Conservation (phyloP, 257 asterid genomes). For the Solanum chaucha region DNA sequence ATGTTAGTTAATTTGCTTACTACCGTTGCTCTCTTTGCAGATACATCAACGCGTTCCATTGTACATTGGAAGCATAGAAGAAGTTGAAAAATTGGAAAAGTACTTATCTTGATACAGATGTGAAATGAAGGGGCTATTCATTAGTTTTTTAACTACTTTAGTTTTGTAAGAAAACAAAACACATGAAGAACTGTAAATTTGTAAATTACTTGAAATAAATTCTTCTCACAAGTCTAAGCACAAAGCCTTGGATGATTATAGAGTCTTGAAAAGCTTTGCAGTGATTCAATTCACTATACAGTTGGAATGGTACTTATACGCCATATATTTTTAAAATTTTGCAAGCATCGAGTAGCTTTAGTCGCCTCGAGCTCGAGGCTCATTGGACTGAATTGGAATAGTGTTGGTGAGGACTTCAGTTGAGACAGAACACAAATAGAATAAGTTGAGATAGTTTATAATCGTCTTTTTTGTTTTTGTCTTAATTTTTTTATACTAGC, state of each 20-base stretch:
- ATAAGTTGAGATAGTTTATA: background rate
- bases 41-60: constrained; percentile 79
- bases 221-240: background rate
- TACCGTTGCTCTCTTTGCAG: constrained; percentile 19
- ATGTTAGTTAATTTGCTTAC: background rate
- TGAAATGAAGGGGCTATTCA: background rate
- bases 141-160: background rate
- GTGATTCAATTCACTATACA: background rate
- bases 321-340: background rate
- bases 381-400: background rate
- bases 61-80: constrained; percentile 80
- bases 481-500: background rate
- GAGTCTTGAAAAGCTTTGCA: background rate
- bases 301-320: background rate
- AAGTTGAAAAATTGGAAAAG: constrained; percentile 82
- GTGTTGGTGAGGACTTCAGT: background rate
- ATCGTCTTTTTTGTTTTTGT: background rate
- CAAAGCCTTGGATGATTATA: background rate
- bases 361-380: background rate
- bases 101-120: constrained; percentile 38
- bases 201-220: background rate
- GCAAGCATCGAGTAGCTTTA: background rate
- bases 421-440: background rate
- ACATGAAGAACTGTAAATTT: background rate
- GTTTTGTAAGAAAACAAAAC: background rate